These are phyloP conservation scores for Melaleuca alternifolia DNA, from an alignment of 345 rosid species.

Conservation along the genomic window DNA sequence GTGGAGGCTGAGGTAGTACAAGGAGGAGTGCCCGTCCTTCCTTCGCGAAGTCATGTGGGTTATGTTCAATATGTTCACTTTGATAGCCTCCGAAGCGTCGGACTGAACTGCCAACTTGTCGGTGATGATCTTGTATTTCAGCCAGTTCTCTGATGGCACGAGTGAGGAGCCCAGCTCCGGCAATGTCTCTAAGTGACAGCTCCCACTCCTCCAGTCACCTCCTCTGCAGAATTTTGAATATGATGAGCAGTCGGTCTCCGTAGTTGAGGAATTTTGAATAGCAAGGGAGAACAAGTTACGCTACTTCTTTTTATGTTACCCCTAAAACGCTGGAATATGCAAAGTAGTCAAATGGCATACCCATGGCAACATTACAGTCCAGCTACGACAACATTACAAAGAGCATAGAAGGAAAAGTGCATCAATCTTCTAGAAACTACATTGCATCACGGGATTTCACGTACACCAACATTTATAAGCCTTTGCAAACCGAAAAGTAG, in stretches of 20 bases:
- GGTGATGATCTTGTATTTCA: conserved; percentile 11
- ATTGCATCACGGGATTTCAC: neutral
- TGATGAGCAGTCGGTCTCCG: neutral
- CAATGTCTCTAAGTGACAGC: conserved; percentile 30
- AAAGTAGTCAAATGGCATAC: neutral
- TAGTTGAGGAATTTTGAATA: neutral
- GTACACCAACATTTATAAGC: neutral
- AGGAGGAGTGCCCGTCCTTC: conserved; percentile 38
- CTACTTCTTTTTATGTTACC: neutral
- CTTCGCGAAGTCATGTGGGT: conserved; percentile 26
- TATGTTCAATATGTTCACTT: conserved; percentile 18
- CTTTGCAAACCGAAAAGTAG: neutral
- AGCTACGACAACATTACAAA: neutral
- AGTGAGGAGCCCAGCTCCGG: conserved; percentile 24
- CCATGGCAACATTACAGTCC: neutral
- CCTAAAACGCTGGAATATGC: neutral
- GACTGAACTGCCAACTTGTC: conserved; percentile 7
- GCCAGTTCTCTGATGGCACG: conserved; percentile 21
- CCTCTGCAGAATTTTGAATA: conserved; percentile 17
- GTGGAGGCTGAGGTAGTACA: conserved; percentile 12
- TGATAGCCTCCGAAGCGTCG: neutral
- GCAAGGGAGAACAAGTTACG: neutral
- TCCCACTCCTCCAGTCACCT: conserved; percentile 28
- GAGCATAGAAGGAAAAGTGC: neutral
- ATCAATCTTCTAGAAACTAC: neutral